Conservation (phyloP, 345 rosid genomes). For the Ricinus communis region DNA sequence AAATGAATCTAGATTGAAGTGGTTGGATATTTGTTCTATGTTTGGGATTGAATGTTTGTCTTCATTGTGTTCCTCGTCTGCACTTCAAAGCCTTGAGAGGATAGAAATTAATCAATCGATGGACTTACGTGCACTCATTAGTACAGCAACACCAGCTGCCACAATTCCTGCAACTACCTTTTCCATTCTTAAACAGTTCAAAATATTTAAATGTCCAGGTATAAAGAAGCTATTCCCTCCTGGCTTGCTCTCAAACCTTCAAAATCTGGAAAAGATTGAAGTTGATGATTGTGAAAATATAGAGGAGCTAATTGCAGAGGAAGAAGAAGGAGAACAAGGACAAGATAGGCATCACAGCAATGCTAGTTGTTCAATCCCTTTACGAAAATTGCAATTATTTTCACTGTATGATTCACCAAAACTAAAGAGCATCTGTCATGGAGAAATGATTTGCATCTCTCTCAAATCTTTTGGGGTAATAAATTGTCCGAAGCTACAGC, state of each 20-base stretch:
- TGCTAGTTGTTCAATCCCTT: background rate
- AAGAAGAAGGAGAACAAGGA: background rate
- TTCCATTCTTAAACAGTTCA: background rate
- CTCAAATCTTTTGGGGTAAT: background rate
- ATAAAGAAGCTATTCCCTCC: conserved; percentile 17
- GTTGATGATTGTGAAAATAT: background rate
- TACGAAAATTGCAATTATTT: conserved; percentile 1
- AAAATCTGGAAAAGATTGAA: background rate
- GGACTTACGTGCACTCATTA: background rate
- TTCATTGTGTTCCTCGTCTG: background rate
- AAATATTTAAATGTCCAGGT: background rate
- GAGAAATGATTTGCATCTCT: conserved; percentile 3
- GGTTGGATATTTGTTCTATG: background rate
- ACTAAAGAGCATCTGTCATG: conserved; percentile 17
- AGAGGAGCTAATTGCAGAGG: conserved; percentile 21
- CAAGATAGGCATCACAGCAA: background rate
- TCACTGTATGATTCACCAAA: rapidly evolving
- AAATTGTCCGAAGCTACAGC: conserved; percentile 17
- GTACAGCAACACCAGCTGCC: background rate
- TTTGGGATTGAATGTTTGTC: background rate
- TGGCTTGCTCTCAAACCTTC: conserved; percentile 4
- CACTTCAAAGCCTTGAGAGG: background rate
- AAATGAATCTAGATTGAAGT: background rate
- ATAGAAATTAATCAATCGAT: background rate
- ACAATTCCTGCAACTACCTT: background rate